These are phyloP conservation scores for Leccinum pellstonianum DNA, from an alignment of 768 basidiomycete genomes.

Conservation along the genomic window DNA sequence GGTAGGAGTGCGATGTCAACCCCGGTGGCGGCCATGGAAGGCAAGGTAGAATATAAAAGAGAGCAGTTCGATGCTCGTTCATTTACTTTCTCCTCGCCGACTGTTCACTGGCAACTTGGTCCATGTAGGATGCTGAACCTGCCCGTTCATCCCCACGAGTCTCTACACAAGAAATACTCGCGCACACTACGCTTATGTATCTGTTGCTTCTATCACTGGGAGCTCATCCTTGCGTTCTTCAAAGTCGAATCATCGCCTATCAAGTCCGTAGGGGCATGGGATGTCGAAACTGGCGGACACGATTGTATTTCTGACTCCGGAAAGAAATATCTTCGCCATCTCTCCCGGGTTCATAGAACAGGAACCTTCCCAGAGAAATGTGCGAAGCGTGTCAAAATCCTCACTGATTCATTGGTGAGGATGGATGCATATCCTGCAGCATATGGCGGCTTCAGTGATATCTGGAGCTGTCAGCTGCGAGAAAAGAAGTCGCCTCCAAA, in stretches of 20 bases:
- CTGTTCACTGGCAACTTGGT: neutral
- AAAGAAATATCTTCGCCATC: neutral
- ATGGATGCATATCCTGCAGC: constrained; percentile 23
- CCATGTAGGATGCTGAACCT: neutral
- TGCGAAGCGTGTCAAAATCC: constrained; percentile 2
- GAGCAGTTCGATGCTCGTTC: neutral
- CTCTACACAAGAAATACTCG: neutral
- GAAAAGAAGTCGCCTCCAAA: neutral
- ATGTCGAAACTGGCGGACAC: constrained; percentile 5
- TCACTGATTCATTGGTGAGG: constrained; percentile 20
- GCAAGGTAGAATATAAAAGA: neutral
- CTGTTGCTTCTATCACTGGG: no score
- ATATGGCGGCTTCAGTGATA: constrained; percentile 31
- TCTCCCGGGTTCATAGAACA: neutral
- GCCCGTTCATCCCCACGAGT: neutral
- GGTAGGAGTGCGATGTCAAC: neutral
- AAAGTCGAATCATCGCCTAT: neutral
- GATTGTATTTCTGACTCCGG: no score
- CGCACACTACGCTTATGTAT: neutral
- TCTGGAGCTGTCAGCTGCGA: constrained; percentile 25
- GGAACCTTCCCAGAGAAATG: neutral
- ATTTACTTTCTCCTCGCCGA: neutral
- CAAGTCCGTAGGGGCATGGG: neutral
- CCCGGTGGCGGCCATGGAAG: neutral
- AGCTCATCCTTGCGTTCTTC: no score